Conservation (phyloP, 1,139 yeast species). For the Wickerhamomyces sp. region DNA sequence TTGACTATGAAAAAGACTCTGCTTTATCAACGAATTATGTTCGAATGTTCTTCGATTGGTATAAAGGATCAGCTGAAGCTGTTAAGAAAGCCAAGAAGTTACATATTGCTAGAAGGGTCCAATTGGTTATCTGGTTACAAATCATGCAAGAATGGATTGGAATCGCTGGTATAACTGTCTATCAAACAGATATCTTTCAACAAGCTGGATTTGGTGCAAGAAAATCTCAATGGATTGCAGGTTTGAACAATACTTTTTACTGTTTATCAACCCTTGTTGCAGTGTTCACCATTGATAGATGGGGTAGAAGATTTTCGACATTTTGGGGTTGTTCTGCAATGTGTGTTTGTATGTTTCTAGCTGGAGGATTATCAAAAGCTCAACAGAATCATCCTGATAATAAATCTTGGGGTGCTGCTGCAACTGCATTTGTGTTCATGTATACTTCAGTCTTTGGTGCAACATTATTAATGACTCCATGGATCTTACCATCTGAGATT, state of each 20-base stretch:
- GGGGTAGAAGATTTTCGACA: conserved; percentile 1
- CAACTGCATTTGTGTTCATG: conserved; percentile 1
- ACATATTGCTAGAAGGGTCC: conserved; percentile 1
- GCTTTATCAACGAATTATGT: background rate
- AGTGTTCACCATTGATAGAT: conserved; percentile 1
- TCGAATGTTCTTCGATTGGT: conserved; percentile 1
- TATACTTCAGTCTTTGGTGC: conserved; percentile 2
- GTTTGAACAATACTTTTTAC: background rate
- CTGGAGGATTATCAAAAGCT: conserved; percentile 1
- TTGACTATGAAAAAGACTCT: conserved; percentile 1
- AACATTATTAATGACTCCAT: conserved; percentile 1
- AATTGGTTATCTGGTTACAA: conserved; percentile 1
- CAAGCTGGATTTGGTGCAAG: conserved; percentile 1
- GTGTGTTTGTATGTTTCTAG: conserved; percentile 1
- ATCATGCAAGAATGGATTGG: conserved; percentile 3
- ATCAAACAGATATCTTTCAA: conserved; percentile 1
- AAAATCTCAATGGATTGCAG: conserved; percentile 1
- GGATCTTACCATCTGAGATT: conserved; percentile 1
- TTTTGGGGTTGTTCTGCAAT: background rate
- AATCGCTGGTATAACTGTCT: conserved; percentile 1
- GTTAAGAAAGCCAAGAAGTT: background rate
- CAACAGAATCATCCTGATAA: background rate
- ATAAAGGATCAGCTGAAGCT: background rate
- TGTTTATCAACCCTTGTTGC: background rate
- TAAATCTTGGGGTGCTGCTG: conserved; percentile 1